These are phyloP conservation scores for Fraxinus xanthoxyloides DNA, from an alignment of 305 asterid species.

Conservation along the genomic window DNA sequence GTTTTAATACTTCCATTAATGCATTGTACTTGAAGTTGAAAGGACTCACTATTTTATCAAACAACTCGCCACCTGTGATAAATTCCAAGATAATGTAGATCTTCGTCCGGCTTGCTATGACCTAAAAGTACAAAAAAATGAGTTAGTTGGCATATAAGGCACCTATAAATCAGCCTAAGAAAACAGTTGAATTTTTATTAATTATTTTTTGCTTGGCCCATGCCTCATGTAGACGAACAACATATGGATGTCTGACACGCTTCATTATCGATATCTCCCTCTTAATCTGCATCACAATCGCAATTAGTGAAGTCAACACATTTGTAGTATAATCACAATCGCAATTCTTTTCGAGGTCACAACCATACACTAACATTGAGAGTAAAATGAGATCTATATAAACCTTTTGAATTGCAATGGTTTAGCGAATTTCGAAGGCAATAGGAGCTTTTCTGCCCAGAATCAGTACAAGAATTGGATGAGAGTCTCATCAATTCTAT, in stretches of 20 bases:
- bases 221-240: slow-evolving; percentile 96
- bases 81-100: slow-evolving; percentile 95
- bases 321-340: neutral
- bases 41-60: slow-evolving; percentile 88
- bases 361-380: neutral
- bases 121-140: slow-evolving; percentile 42
- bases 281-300: slow-evolving; percentile 70
- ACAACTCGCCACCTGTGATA: slow-evolving; percentile 97
- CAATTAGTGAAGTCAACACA: neutral
- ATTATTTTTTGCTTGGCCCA: slow-evolving; percentile 4
- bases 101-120: slow-evolving; percentile 93
- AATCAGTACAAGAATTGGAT: neutral
- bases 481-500: neutral
- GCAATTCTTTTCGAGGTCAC: neutral
- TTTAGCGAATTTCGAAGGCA: neutral
- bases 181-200: neutral
- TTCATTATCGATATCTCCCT: slow-evolving; percentile 97
- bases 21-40: slow-evolving; percentile 9
- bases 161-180: slow-evolving; percentile 12
- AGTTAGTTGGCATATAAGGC: slow-evolving; percentile 20
- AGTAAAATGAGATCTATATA: neutral
- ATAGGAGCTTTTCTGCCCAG: neutral
- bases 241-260: slow-evolving; percentile 88
- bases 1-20: slow-evolving; percentile 2
- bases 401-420: neutral